A percentile compares a stretch with the other conserved stretches of the same genome.
These are phyloP conservation scores for Pseudoturritis turrita DNA, from an alignment of 345 rosid species.

Conservation along the genomic window DNA sequence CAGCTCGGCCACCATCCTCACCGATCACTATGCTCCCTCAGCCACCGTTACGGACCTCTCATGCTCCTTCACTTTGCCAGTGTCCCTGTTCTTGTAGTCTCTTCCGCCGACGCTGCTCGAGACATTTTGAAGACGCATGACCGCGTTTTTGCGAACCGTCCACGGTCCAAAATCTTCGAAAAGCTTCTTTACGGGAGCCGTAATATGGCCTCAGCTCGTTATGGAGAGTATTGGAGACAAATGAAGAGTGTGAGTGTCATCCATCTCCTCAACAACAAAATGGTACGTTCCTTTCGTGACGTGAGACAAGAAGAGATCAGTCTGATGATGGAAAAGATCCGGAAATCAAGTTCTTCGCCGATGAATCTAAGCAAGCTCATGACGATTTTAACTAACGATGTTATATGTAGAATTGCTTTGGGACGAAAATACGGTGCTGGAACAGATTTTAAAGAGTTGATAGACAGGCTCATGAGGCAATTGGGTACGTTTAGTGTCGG, in stretches of 20 bases:
- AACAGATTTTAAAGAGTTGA: conserved; percentile 33
- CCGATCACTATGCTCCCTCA: conserved; percentile 35
- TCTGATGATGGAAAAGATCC: conserved; percentile 29
- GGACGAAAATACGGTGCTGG: conserved; percentile 54
- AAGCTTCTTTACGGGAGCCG: conserved; percentile 39
- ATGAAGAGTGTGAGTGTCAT: conserved; percentile 45
- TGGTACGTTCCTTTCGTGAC: conserved; percentile 34
- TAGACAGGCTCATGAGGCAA: conserved; percentile 25
- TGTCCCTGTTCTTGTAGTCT: conserved; percentile 42
- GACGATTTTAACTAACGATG: conserved; percentile 32
- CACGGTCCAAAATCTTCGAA: conserved; percentile 3
- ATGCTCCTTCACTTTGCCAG: conserved; percentile 56
- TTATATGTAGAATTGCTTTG: conserved; percentile 48
- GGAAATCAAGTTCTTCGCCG: conserved; percentile 1
- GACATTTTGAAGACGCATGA: conserved; percentile 59
- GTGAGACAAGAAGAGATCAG: conserved; percentile 49
- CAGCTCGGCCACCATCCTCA: conserved; percentile 48
- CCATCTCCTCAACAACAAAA: conserved; percentile 48
- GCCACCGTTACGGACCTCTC: conserved; percentile 48
- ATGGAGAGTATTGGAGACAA: conserved; percentile 75
- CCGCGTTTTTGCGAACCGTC: conserved; percentile 41
- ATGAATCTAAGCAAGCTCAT: conserved; percentile 41
- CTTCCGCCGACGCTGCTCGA: conserved; percentile 46
- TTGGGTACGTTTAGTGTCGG: conserved; percentile 41
- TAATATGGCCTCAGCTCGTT: conserved; percentile 43